Percentiles rank a stretch among this genome's conserved stretches.
These are phyloP conservation scores for Pisolithus marmoratus DNA, from an alignment of 768 basidiomycete genomes.

Conservation along the genomic window DNA sequence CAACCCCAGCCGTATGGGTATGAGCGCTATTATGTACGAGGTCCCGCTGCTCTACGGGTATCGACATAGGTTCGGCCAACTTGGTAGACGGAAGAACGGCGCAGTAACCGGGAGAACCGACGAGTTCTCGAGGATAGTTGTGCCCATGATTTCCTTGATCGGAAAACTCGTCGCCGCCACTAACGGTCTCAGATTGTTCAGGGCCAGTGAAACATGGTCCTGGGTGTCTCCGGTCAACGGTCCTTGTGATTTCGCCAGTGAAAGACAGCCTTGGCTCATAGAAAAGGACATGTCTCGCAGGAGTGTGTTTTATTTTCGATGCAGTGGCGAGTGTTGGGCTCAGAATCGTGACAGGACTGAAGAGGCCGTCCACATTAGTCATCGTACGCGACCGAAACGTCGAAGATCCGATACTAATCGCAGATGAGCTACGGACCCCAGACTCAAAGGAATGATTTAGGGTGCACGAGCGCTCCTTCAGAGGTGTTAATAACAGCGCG, in stretches of 20 bases:
- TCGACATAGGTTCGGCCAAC: neutral
- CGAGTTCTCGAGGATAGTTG: too few relatives aligned
- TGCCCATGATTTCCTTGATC: too few relatives aligned
- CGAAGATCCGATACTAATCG: neutral
- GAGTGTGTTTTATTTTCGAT: neutral
- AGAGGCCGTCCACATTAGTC: neutral
- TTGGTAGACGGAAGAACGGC: too few relatives aligned
- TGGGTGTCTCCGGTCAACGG: too few relatives aligned
- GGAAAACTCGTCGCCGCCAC: too few relatives aligned
- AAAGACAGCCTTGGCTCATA: too few relatives aligned
- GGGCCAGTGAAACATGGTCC: too few relatives aligned
- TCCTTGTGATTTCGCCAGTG: too few relatives aligned
- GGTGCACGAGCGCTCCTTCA: neutral
- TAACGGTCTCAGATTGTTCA: too few relatives aligned
- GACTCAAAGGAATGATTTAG: constrained; percentile 1
- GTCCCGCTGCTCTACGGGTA: neutral
- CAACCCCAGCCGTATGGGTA: neutral
- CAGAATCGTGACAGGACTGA: neutral
- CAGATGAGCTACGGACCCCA: neutral
- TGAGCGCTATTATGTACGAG: neutral
- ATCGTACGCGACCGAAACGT: neutral
- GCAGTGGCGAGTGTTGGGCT: constrained; percentile 1
- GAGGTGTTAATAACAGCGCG: neutral
- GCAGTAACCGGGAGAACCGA: too few relatives aligned
- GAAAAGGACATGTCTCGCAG: neutral